Evolutionary conservation across 2,329 filamentous ascomycete genomes (phyloP).

Genomic region (Neonectria faginata): DNA sequence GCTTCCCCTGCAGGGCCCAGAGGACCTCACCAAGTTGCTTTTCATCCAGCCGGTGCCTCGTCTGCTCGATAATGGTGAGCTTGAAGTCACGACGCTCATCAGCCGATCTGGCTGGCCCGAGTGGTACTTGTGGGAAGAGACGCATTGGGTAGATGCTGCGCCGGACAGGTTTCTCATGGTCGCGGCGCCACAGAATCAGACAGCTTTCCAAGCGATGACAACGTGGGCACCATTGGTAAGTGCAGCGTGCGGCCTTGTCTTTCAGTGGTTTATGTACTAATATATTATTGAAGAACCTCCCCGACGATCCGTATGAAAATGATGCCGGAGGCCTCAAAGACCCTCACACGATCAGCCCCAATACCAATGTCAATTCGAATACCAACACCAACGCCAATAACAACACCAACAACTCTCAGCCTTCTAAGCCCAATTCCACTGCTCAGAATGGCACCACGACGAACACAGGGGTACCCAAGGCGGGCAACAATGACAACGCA

Average conservation of each 20-base stretch:
- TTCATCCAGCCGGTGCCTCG: not conserved
- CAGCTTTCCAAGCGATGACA: not conserved
- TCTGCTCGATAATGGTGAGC: not conserved
- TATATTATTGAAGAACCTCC: not conserved
- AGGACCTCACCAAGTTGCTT: not conserved
- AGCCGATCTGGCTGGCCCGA: not conserved
- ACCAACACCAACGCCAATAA: not conserved
- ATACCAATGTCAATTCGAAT: not conserved
- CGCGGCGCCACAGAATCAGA: constrained; percentile 3
- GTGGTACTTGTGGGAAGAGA: not conserved
- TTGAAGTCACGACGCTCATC: not conserved
- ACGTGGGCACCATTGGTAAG: constrained; percentile 5
- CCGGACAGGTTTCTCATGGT: not conserved
- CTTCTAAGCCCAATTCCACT: not conserved
- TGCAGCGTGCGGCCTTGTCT: not conserved
- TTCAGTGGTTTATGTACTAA: not conserved
- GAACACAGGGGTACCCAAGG: not conserved
- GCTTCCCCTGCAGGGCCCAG: not conserved
- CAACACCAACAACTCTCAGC: not conserved
- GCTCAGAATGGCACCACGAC: not conserved
- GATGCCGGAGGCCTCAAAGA: not conserved
- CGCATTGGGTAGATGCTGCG: not conserved
- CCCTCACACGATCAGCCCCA: not conserved
- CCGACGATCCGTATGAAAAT: not conserved
- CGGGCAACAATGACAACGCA: not conserved